These are phyloP conservation scores for Phaeosphaeriaceae sp. DNA, from an alignment of 2,329 filamentous ascomycete genomes.

Conservation along the genomic window DNA sequence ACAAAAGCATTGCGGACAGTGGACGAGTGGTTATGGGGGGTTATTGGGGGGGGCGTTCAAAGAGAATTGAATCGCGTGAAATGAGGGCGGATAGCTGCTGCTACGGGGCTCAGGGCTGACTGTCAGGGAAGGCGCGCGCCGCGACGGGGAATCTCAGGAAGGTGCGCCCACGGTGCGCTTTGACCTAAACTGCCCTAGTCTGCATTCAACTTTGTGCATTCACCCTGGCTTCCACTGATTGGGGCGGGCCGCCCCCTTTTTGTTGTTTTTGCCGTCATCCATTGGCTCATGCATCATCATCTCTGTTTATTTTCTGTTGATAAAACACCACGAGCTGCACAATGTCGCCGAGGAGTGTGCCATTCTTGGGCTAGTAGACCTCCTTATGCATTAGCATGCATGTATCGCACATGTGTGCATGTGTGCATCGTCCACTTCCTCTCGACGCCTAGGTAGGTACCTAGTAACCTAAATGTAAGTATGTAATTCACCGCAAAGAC, in stretches of 20 bases:
- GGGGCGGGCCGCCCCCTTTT: slow-evolving; percentile 33
- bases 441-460: slow-evolving; percentile 3
- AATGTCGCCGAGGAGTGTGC: slow-evolving; percentile 17
- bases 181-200: slow-evolving; percentile 19
- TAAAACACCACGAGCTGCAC: slow-evolving; percentile 27
- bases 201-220: slow-evolving; percentile 5
- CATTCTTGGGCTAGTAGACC: slow-evolving; percentile 5
- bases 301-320: slow-evolving; percentile 2
- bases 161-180: slow-evolving; percentile 29
- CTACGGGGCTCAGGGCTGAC: slow-evolving; percentile 23
- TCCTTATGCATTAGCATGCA: slow-evolving; percentile 31
- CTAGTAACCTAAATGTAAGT: too few species aligned
- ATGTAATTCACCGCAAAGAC: too few species aligned
- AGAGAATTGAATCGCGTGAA: slow-evolving; percentile 30
- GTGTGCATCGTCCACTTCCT: slow-evolving; percentile 23
- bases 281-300: slow-evolving; percentile 13
- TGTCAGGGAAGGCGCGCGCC: slow-evolving; percentile 27
- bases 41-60: slow-evolving; percentile 3
- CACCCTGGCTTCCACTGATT: slow-evolving; percentile 20
- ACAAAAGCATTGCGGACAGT: slow-evolving; percentile 24
- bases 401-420: slow-evolving; percentile 29
- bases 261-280: slow-evolving; percentile 27
- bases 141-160: slow-evolving; percentile 9
- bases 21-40: background rate
- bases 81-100: slow-evolving; percentile 32